These are phyloP conservation scores for Zygosaccharomyces pseudorouxii DNA, from an alignment of 805 yeast species.

Conservation along the genomic window DNA sequence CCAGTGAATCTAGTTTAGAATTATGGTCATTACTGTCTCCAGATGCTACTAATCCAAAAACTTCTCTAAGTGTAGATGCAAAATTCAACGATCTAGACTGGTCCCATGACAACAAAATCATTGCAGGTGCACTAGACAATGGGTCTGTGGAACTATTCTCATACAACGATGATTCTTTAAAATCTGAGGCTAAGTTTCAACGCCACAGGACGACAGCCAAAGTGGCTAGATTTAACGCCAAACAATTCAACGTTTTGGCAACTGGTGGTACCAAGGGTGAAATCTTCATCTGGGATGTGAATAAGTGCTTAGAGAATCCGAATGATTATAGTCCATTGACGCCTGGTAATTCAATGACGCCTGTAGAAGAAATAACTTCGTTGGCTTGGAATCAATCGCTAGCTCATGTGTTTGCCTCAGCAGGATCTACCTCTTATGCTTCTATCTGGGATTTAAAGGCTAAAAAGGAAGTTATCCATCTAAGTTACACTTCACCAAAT, in stretches of 20 bases:
- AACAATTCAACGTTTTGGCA: constrained; percentile 65
- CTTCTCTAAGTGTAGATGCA: constrained; percentile 45
- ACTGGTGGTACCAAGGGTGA: constrained; percentile 90
- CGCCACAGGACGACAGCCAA: constrained; percentile 69
- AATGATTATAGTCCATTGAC: constrained; percentile 38
- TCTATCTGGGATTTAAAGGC: constrained; percentile 92
- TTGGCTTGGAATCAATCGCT: constrained; percentile 86
- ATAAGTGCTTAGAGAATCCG: constrained; percentile 46
- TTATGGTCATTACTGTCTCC: constrained; percentile 64
- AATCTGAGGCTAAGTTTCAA: constrained; percentile 48
- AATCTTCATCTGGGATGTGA: constrained; percentile 84
- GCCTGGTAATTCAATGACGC: constrained; percentile 77
- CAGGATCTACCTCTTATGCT: constrained; percentile 79
- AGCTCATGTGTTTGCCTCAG: constrained; percentile 83
- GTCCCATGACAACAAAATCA: constrained; percentile 59
- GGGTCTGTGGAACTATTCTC: constrained; percentile 80
- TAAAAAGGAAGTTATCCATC: constrained; percentile 81
- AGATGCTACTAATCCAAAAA: constrained; percentile 38
- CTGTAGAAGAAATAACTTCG: constrained; percentile 73
- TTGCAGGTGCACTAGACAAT: constrained; percentile 88
- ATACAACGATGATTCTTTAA: constrained; percentile 41
- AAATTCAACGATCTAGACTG: constrained; percentile 80
- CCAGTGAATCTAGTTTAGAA: constrained; percentile 71
- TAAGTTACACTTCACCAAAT: constrained; percentile 58
- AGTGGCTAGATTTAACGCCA: constrained; percentile 71